Evolutionary conservation across 2,329 filamentous ascomycete genomes (phyloP), one percentile per base, ranked within the genome.

Genomic region (Fonsecaea pedrosoi): DNA sequence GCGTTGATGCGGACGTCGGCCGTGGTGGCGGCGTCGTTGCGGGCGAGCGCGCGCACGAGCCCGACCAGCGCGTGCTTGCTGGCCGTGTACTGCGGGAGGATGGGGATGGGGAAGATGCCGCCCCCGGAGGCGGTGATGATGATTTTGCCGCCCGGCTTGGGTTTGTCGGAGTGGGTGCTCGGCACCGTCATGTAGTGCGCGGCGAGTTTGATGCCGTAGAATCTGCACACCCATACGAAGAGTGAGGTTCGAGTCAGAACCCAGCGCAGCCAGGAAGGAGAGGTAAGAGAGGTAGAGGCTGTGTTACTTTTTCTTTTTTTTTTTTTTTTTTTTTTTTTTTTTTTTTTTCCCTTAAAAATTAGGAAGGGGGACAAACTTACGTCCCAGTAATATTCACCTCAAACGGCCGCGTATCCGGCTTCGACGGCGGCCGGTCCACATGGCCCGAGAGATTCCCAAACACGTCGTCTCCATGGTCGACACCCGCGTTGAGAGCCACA

Each of bases 21-120:
- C 25, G 25, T 35, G 8, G 34, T n/a, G 5, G 40, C 68, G 6
- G 73, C 68, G 58, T 78, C 78, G 35, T 77, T 73, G 1, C 76
- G 30, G 13, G n/a, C 65, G 4, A 67, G 65, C n/a, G 60, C 38
- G 5, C 65, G 54, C 5, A 64, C 65, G 64, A 87, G 74, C 0
- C 83, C 85, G 2, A 85, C 72, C 15, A 87, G 73, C 10, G 82
- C 85, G 70, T 86, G 84, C 75, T 87, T 86, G 75, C 78, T 81
- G 0, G 57, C 57, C 12, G 10, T 18, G 30, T 60, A 53, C 80
- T 60, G 54, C 1, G 65, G 55, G 32, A 67, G 30, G 13, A 35
- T 50, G 3, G 65, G 61, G 15, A 55, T 64, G 3, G 83, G 82
- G 56, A 81, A 80, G 1, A 84, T 68, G 1, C 75, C 80, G 1